Evolutionary conservation across 2,329 filamentous ascomycete species (phyloP).

Genomic region (Didymellaceae sp.): DNA sequence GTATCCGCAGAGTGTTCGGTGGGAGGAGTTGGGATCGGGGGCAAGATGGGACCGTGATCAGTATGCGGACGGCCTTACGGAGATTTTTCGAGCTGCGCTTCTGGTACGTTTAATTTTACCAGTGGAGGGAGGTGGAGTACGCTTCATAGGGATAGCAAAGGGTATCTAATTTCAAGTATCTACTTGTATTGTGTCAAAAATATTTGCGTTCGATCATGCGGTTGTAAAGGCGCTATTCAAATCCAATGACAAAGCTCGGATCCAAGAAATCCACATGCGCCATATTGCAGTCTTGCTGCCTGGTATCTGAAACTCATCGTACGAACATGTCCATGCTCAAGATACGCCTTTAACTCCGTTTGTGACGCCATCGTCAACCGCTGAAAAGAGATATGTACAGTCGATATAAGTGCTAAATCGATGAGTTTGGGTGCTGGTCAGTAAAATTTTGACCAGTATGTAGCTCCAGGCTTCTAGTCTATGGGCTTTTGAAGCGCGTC

Average conservation of each 20-base stretch:
- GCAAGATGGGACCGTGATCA: too few species aligned
- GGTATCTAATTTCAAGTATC: too few species aligned
- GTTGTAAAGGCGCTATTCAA: background rate
- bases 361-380: background rate
- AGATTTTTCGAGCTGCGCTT: too few species aligned
- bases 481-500: conserved; percentile 19
- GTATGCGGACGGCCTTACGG: too few species aligned
- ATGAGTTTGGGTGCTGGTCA: background rate
- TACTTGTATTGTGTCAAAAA: too few species aligned
- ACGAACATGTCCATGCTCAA: background rate
- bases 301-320: background rate
- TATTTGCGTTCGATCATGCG: too few species aligned
- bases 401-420: conserved; percentile 4
- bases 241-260: background rate
- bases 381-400: conserved; percentile 12
- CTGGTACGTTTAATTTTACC: too few species aligned
- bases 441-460: background rate
- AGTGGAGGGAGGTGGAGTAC: too few species aligned
- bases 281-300: conserved; percentile 1
- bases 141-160: too few species aligned
- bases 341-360: background rate
- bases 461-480: conserved; percentile 10
- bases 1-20: too few species aligned
- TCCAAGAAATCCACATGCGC: background rate
- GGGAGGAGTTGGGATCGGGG: too few species aligned